Conservation (phyloP, 177 flowering plant species). For the Vitis hybrid region DNA sequence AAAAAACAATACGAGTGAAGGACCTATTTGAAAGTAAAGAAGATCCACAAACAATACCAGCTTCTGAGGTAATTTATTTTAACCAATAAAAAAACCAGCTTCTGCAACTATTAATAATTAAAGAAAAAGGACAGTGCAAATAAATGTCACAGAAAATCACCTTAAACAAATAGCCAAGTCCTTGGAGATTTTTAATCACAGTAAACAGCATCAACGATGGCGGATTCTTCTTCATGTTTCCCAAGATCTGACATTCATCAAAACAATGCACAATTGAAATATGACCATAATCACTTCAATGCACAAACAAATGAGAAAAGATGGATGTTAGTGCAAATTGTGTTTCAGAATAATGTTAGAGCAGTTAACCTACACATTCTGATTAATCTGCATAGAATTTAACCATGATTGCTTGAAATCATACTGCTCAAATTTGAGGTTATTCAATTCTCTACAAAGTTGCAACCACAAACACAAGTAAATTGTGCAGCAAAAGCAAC, state of each 20-base stretch:
- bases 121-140: neutral
- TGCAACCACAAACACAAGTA: neutral
- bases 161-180: slow-evolving; percentile 67
- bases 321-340: too few species aligned
- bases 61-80: too few species aligned
- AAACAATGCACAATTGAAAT: slow-evolving; percentile 7
- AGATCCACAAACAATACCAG: too few species aligned
- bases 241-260: slow-evolving; percentile 57
- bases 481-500: neutral
- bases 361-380: neutral
- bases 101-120: neutral
- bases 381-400: neutral
- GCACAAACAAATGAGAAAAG: neutral
- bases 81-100: neutral
- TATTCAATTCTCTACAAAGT: too few species aligned
- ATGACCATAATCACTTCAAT: neutral
- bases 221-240: slow-evolving; percentile 60
- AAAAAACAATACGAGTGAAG: too few species aligned
- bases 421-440: neutral
- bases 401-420: neutral
- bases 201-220: slow-evolving; percentile 64
- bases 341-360: neutral
- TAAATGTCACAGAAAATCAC: slow-evolving; percentile 27
- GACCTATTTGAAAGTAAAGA: too few species aligned
- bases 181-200: slow-evolving; percentile 60